These are phyloP conservation scores for Lentinus polychrous DNA, from an alignment of 1,284 basidiomycete genomes.

Conservation along the genomic window DNA sequence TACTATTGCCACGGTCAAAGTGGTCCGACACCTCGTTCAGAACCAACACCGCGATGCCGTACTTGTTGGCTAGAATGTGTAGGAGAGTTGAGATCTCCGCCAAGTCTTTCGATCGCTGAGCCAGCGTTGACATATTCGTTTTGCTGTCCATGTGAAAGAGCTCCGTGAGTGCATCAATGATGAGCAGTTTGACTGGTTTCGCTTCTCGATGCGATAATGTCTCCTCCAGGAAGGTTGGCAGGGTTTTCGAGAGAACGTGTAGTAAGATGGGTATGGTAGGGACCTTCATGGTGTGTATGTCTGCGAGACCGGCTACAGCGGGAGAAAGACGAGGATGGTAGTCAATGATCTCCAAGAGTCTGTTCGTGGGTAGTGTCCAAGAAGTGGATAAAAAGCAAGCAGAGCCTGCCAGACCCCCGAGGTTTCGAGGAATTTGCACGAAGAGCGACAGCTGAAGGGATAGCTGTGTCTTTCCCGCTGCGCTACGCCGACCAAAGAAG, in stretches of 20 bases:
- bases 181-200: constrained; percentile 60
- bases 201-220: constrained; percentile 17
- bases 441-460: constrained; percentile 72
- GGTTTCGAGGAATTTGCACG: constrained; percentile 57
- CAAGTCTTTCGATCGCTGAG: constrained; percentile 65
- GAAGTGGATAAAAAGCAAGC: constrained; percentile 75
- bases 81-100: constrained; percentile 60
- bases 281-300: constrained; percentile 61
- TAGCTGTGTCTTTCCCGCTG: constrained; percentile 84
- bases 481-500: constrained; percentile 52
- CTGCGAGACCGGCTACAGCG: constrained; percentile 45
- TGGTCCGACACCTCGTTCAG: constrained; percentile 85
- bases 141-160: constrained; percentile 61
- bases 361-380: constrained; percentile 60
- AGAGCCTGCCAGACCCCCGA: constrained; percentile 50
- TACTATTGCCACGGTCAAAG: constrained; percentile 41
- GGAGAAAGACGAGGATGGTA: constrained; percentile 42
- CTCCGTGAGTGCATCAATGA: constrained; percentile 80
- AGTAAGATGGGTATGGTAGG: constrained; percentile 59
- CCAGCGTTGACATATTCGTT: constrained; percentile 50
- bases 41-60: constrained; percentile 70
- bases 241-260: constrained; percentile 53
- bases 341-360: constrained; percentile 52
- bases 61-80: constrained; percentile 57
- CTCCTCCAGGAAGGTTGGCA: constrained; percentile 53